Percentiles rank a stretch among this genome's conserved stretches.
Evolutionary conservation across 2,329 filamentous ascomycete genomes (phyloP).

Genomic region (Epichloe bromicola): DNA sequence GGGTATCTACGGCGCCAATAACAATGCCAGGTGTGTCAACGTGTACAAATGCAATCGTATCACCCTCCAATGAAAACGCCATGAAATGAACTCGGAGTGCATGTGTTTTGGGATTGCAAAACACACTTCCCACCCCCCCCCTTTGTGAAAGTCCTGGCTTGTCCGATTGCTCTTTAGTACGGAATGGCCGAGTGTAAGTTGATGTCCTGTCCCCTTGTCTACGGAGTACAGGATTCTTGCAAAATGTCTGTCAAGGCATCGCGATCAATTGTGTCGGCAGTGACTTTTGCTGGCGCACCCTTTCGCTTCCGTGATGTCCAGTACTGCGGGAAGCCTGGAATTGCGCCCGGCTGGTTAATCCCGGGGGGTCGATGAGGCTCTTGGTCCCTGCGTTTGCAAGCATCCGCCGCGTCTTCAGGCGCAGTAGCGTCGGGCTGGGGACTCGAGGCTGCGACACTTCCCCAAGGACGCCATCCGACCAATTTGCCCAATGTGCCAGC

Average conservation of each 20-base stretch:
- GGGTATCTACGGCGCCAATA: slow-evolving; percentile 4
- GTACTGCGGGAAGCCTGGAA: slow-evolving; percentile 56
- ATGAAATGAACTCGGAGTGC: not conserved
- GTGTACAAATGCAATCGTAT: not conserved
- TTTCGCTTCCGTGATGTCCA: slow-evolving; percentile 36
- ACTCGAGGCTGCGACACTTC: slow-evolving; percentile 10
- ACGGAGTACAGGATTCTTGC: slow-evolving; percentile 10
- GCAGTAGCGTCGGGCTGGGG: slow-evolving; percentile 7
- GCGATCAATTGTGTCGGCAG: slow-evolving; percentile 43
- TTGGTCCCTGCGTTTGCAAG: slow-evolving; percentile 15
- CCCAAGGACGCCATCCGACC: slow-evolving; percentile 38
- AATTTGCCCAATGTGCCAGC: slow-evolving; percentile 26
- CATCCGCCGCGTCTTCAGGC: not conserved
- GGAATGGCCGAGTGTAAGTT: too few relatives aligned
- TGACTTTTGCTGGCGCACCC: slow-evolving; percentile 41
- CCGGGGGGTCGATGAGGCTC: slow-evolving; percentile 45
- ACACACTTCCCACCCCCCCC: too few relatives aligned
- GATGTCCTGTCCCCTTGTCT: too few relatives aligned
- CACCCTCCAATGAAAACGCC: not conserved
- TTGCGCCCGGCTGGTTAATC: slow-evolving; percentile 65
- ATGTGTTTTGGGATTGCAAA: not conserved
- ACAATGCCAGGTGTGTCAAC: not conserved
- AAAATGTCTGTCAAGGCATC: slow-evolving; percentile 49
- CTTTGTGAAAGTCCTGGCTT: too few relatives aligned
- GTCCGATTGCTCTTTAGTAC: too few relatives aligned